These are phyloP conservation scores for Agastache rugosa DNA, from an alignment of 257 asterid species.

Conservation along the genomic window DNA sequence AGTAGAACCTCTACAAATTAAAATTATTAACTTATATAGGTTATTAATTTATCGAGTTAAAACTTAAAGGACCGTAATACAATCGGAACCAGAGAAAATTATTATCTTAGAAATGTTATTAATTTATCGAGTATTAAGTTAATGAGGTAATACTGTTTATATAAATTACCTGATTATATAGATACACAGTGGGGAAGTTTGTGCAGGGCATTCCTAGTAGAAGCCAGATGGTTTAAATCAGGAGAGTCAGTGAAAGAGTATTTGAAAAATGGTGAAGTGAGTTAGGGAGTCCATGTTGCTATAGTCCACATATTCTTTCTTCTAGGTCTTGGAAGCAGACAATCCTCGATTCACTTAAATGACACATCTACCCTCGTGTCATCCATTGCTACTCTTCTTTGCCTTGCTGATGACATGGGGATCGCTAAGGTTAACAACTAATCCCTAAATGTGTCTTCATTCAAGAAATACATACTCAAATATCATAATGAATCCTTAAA, in stretches of 20 bases:
- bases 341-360: constrained; percentile 8
- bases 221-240: constrained; percentile 42
- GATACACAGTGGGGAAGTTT: constrained; percentile 45
- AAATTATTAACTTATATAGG: too few relatives aligned
- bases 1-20: too few relatives aligned
- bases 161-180: neutral
- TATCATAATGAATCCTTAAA: neutral
- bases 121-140: too few relatives aligned
- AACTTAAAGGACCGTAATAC: too few relatives aligned
- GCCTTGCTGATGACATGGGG: constrained; percentile 47
- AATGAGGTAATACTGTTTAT: too few relatives aligned
- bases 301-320: constrained; percentile 36
- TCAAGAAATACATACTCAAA: too few relatives aligned
- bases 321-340: constrained; percentile 37
- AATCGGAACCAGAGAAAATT: too few relatives aligned
- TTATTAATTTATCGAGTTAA: too few relatives aligned
- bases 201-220: constrained; percentile 54
- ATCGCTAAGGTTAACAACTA: constrained; percentile 32
- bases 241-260: constrained; percentile 32
- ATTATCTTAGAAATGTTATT: too few relatives aligned
- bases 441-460: neutral
- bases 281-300: constrained; percentile 37
- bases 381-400: constrained; percentile 38
- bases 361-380: constrained; percentile 30
- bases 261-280: constrained; percentile 36